Conservation (phyloP, 805 yeast species). For the Candida multigemmis region DNA sequence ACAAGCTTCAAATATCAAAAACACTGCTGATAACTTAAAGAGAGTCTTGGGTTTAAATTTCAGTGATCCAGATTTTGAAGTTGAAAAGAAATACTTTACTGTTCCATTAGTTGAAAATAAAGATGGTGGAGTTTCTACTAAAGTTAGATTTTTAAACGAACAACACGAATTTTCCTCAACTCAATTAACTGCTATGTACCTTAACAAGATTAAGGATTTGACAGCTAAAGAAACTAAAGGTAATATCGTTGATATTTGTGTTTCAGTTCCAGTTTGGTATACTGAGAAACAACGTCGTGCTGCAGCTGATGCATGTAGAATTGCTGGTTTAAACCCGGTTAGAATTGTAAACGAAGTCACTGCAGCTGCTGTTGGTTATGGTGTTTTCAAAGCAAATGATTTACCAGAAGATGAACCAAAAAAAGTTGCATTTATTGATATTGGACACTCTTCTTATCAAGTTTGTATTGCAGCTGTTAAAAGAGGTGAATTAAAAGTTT, state of each 20-base stretch:
- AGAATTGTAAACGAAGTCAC: constrained; percentile 96
- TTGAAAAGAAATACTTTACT: constrained; percentile 69
- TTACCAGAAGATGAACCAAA: constrained; percentile 90
- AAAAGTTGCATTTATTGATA: constrained; percentile 88
- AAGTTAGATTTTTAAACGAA: constrained; percentile 78
- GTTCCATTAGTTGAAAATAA: constrained; percentile 60
- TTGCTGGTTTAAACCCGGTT: constrained; percentile 97
- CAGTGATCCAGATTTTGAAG: constrained; percentile 66
- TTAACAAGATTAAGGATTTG: constrained; percentile 80
- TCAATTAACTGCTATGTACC: constrained; percentile 91
- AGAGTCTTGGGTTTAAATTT: constrained; percentile 77
- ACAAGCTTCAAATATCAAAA: constrained; percentile 92
- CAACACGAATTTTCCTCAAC: constrained; percentile 73
- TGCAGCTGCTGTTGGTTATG: constrained; percentile 98
- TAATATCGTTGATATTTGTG: constrained; percentile 76
- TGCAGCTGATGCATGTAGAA: constrained; percentile 85
- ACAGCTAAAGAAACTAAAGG: constrained; percentile 77
- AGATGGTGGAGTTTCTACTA: constrained; percentile 73
- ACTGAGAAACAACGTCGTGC: constrained; percentile 96
- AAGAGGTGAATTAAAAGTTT: constrained; percentile 91
- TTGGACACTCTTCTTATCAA: constrained; percentile 94
- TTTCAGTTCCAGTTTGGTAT: constrained; percentile 97
- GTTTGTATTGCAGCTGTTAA: constrained; percentile 85
- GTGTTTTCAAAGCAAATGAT: constrained; percentile 90
- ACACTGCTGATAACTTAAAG: constrained; percentile 92